These are phyloP conservation scores for Rhizophagus clarus DNA, from an alignment of 192 early-diverging fungal species.

Conservation along the genomic window DNA sequence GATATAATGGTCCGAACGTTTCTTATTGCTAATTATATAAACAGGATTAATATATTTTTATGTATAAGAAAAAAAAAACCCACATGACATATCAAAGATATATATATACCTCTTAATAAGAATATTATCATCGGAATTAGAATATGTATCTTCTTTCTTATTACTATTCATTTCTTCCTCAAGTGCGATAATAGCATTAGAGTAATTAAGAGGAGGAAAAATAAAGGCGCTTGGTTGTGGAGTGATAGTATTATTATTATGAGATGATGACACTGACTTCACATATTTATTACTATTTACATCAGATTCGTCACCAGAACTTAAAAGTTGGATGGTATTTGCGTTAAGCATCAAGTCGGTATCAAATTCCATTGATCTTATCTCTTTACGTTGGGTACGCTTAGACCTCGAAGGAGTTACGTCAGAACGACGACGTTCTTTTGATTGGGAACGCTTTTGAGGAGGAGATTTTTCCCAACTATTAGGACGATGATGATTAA, in stretches of 20 bases:
- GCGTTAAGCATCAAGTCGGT: background rate
- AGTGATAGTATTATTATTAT: background rate
- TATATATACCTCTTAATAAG: background rate
- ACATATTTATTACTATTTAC: slow-evolving; percentile 23
- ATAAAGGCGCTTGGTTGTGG: background rate
- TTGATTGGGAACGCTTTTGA: background rate
- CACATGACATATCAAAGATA: too few species aligned
- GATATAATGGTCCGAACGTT: background rate
- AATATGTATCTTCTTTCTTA: background rate
- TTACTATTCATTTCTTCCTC: slow-evolving; percentile 16
- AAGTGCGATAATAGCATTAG: slow-evolving; percentile 21
- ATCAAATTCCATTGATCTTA: slow-evolving; percentile 27
- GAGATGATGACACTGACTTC: slow-evolving; percentile 5
- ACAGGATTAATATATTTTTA: background rate
- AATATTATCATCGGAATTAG: background rate
- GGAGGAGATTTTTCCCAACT: background rate
- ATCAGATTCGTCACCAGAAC: slow-evolving; percentile 29
- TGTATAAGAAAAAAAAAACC: background rate
- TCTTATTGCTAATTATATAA: background rate
- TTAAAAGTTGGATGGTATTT: background rate
- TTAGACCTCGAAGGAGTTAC: slow-evolving; percentile 43
- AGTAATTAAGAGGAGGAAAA: slow-evolving; percentile 19
- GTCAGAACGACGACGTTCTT: slow-evolving; percentile 22
- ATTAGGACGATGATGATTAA: background rate
- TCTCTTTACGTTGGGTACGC: slow-evolving; percentile 51